Conservation (phyloP, 306 rosid species). For the Cicer chorassanicum region DNA sequence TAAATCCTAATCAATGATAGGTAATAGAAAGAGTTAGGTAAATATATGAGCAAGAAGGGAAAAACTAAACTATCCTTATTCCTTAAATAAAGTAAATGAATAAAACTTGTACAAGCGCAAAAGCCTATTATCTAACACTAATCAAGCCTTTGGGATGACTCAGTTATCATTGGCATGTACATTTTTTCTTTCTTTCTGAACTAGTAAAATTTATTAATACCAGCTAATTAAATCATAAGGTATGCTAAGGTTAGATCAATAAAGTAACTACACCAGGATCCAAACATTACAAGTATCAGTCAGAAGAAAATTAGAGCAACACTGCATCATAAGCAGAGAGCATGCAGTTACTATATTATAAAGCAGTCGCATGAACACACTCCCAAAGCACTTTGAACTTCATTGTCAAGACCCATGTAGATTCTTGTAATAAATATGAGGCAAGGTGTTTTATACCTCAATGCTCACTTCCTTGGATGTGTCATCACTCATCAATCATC, state of each 20-base stretch:
- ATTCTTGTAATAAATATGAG: conserved; percentile 12
- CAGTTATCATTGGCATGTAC: conserved; percentile 3
- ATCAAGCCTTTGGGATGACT: not conserved
- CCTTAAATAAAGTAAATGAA: not conserved
- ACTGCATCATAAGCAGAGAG: too few species aligned
- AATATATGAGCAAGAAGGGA: not conserved
- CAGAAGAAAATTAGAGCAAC: too few species aligned
- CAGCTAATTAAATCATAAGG: too few species aligned
- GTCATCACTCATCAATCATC: not conserved
- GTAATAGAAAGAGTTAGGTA: not conserved
- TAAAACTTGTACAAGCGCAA: not conserved
- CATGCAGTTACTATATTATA: too few species aligned
- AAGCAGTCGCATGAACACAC: too few species aligned
- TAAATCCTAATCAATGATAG: not conserved
- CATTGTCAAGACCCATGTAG: not conserved
- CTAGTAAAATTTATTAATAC: too few species aligned
- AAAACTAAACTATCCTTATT: not conserved
- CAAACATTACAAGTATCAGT: too few species aligned
- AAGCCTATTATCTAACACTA: not conserved
- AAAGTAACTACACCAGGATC: too few species aligned
- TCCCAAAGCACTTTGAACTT: too few species aligned
- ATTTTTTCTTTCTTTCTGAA: too few species aligned
- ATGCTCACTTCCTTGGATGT: not conserved
- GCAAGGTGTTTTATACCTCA: not conserved
- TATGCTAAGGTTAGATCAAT: too few species aligned